Evolutionary conservation across 345 rosid genomes (phyloP).

Genomic region (Brassica rapa): DNA sequence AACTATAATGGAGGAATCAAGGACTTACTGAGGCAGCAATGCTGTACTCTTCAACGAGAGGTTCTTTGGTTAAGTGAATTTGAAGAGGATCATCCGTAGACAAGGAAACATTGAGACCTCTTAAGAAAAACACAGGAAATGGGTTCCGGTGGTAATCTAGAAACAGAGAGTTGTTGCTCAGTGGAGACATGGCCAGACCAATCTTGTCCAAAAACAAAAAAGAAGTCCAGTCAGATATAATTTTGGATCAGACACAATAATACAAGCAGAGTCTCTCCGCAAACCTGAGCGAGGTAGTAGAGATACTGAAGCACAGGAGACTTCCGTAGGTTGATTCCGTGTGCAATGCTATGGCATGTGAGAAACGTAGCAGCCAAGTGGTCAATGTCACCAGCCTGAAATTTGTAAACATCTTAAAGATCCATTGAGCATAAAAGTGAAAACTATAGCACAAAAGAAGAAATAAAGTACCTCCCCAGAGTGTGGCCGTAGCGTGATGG

Average conservation of each 20-base stretch:
- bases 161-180: slow-evolving; percentile 97
- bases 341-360: slow-evolving; percentile 90
- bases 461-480: slow-evolving; percentile 79
- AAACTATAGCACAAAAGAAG: not conserved
- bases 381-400: slow-evolving; percentile 98
- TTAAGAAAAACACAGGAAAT: slow-evolving; percentile 82
- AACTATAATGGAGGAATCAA: too few species aligned
- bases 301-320: slow-evolving; percentile 99
- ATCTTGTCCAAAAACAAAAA: slow-evolving; percentile 56
- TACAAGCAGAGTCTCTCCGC: slow-evolving; percentile 17
- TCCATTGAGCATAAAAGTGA: slow-evolving; percentile 1
- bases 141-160: slow-evolving; percentile 97
- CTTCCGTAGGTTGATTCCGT: slow-evolving; percentile 93
- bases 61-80: slow-evolving; percentile 98
- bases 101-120: slow-evolving; percentile 96
- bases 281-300: slow-evolving; percentile 91
- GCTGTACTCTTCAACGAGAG: slow-evolving; percentile 96
- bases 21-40: slow-evolving; percentile 91
- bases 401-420: slow-evolving; percentile 27
- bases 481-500: slow-evolving; percentile 93
- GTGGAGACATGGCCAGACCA: slow-evolving; percentile 98
- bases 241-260: not conserved
- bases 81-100: slow-evolving; percentile 99
- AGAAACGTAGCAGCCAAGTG: slow-evolving; percentile 99
- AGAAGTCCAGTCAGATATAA: slow-evolving; percentile 27